Percentiles rank a stretch among this genome's conserved stretches.
Evolutionary conservation across 164 flowering plant species (phyloP).

Genomic region (Chimonanthus praecox): DNA sequence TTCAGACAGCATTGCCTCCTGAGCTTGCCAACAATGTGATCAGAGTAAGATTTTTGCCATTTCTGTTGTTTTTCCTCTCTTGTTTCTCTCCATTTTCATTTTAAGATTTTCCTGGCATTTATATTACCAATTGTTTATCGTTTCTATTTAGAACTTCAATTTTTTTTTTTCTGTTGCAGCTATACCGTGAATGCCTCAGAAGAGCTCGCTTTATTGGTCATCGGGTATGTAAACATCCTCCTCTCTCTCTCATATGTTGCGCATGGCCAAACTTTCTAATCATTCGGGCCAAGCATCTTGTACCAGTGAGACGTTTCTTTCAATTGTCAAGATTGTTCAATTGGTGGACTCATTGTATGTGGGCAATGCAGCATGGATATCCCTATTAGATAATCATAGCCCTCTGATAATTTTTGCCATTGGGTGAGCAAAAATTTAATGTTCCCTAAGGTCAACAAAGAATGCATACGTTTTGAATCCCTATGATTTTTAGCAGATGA

Average conservation of each 20-base stretch:
- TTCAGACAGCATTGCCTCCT: conserved; percentile 85
- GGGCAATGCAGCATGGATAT: too few species aligned
- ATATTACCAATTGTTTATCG: not conserved
- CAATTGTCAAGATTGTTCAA: too few species aligned
- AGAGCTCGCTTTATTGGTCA: conserved; percentile 74
- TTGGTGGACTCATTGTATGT: too few species aligned
- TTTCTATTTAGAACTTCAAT: not conserved
- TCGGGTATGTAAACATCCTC: conserved; percentile 32
- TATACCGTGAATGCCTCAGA: conserved; percentile 88
- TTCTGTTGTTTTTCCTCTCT: not conserved
- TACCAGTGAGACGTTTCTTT: too few species aligned
- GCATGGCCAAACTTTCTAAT: too few species aligned
- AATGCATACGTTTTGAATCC: too few species aligned
- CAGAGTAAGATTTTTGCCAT: conserved; percentile 34
- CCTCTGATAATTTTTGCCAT: too few species aligned
- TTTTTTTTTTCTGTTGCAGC: conserved; percentile 26
- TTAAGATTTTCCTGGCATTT: not conserved
- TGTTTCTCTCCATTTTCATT: not conserved
- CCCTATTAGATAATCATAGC: too few species aligned
- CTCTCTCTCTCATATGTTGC: not conserved
- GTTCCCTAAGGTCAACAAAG: too few species aligned
- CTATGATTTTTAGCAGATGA: too few species aligned
- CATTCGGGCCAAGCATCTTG: too few species aligned
- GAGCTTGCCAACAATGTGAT: conserved; percentile 79
- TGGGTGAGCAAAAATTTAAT: too few species aligned